Evolutionary conservation across 1,284 basidiomycete genomes (phyloP).

Genomic region (Pseudozyma sp.): DNA sequence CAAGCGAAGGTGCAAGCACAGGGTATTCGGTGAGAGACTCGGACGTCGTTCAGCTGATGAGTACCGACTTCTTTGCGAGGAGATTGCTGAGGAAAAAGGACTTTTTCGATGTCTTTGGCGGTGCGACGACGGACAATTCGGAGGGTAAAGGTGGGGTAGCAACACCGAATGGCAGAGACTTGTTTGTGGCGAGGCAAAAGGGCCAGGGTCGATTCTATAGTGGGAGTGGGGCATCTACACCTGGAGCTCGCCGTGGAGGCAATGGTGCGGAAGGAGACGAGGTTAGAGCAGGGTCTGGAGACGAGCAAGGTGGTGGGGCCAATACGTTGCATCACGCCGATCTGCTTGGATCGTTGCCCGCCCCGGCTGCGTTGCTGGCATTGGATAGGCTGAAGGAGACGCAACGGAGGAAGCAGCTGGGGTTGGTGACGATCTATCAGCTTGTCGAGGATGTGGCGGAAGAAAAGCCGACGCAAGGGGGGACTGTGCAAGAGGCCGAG

Average conservation of each 20-base stretch:
- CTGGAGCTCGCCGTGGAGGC: conserved; percentile 19
- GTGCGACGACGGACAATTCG: conserved; percentile 7
- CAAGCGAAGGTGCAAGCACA: conserved; percentile 28
- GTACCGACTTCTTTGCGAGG: conserved; percentile 52
- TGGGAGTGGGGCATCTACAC: conserved; percentile 42
- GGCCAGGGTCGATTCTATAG: conserved; percentile 32
- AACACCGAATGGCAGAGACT: conserved; percentile 22
- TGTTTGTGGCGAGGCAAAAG: conserved; percentile 23
- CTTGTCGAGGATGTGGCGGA: conserved; percentile 23
- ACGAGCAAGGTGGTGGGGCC: conserved; percentile 1
- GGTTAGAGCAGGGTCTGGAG: not conserved
- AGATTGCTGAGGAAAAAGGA: conserved; percentile 39
- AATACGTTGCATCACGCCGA: conserved; percentile 40
- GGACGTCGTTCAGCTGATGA: conserved; percentile 62
- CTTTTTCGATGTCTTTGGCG: conserved; percentile 42
- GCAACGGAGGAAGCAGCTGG: conserved; percentile 18
- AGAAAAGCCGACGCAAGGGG: not conserved
- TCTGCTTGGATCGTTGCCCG: conserved; percentile 38
- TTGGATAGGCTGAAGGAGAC: conserved; percentile 35
- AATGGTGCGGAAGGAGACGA: not conserved
- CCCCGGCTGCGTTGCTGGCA: conserved; percentile 35
- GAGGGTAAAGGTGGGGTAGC: conserved; percentile 14
- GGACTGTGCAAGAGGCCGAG: not conserved
- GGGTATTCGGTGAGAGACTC: conserved; percentile 54
- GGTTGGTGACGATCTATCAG: conserved; percentile 43